Conservation (phyloP, 345 rosid genomes). For the Noccaea caerulescens region DNA sequence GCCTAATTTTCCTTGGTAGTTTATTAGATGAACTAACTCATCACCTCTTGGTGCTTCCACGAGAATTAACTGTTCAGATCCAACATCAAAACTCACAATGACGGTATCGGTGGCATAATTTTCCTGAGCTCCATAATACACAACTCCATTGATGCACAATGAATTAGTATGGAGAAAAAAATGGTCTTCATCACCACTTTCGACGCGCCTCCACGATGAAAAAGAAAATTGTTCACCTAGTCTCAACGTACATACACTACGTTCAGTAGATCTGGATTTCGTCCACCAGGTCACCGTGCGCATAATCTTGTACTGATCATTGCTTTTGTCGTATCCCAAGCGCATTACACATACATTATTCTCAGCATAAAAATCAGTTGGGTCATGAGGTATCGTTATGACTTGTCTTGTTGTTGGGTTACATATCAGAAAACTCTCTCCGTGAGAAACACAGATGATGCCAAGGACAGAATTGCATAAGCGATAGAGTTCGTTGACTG, state of each 20-base stretch:
- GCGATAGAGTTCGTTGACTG: too few species aligned
- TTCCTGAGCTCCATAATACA: not conserved
- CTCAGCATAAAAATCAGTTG: not conserved
- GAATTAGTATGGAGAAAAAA: not conserved
- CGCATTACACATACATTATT: not conserved
- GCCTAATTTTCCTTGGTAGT: not conserved
- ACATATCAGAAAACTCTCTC: not conserved
- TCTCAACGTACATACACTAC: not conserved
- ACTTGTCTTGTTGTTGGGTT: not conserved
- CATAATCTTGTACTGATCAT: not conserved
- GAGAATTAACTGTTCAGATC: not conserved
- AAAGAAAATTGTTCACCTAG: not conserved
- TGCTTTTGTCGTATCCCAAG: not conserved
- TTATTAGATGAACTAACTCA: not conserved
- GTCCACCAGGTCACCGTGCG: not conserved
- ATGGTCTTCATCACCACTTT: not conserved
- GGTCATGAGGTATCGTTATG: not conserved
- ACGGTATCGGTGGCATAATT: too few species aligned
- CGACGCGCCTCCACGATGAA: not conserved
- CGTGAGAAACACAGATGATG: not conserved
- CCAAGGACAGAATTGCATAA: not conserved
- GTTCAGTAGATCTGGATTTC: not conserved
- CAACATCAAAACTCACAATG: conserved; percentile 11
- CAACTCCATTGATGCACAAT: not conserved
- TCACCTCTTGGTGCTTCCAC: not conserved